Conservation (phyloP, 106 monocot genomes). For the Phalaenopsis equestris region DNA sequence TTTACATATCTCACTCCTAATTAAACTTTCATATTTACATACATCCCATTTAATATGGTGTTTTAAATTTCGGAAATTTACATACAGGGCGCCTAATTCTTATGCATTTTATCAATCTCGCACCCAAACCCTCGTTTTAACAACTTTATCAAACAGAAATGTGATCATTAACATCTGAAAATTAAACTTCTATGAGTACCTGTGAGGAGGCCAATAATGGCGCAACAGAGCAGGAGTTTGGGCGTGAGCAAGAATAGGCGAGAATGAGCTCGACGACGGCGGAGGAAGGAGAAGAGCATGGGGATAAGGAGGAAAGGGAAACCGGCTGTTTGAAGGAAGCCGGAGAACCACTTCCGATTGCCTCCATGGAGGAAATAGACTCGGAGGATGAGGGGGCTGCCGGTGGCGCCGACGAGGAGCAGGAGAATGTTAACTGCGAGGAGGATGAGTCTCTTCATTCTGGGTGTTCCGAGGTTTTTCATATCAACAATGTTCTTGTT, state of each 20-base stretch:
- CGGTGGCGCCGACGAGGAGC: conserved; percentile 25
- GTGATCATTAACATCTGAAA: too few species aligned
- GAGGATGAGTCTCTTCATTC: background rate
- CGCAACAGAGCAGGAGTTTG: background rate
- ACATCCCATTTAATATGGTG: too few species aligned
- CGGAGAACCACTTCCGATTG: conserved; percentile 47
- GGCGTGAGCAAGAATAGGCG: background rate
- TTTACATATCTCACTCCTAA: too few species aligned
- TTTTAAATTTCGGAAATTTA: too few species aligned
- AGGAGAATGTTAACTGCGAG: conserved; percentile 1
- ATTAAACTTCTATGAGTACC: too few species aligned
- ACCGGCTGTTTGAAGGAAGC: conserved; percentile 31
- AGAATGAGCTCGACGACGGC: background rate
- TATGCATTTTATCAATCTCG: too few species aligned
- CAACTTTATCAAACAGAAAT: too few species aligned
- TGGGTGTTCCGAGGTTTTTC: background rate
- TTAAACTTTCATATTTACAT: too few species aligned
- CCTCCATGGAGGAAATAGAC: conserved; percentile 73
- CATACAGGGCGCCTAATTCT: too few species aligned
- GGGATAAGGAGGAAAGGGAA: conserved; percentile 16
- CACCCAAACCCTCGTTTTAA: too few species aligned
- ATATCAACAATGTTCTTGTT: background rate
- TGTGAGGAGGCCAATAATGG: conserved; percentile 8
- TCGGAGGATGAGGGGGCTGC: conserved; percentile 45
- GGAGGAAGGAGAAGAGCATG: conserved; percentile 5